Base-by-base conservation (phyloP, 495 filamentous ascomycete species). In the Lepraria neglecta region DNA sequence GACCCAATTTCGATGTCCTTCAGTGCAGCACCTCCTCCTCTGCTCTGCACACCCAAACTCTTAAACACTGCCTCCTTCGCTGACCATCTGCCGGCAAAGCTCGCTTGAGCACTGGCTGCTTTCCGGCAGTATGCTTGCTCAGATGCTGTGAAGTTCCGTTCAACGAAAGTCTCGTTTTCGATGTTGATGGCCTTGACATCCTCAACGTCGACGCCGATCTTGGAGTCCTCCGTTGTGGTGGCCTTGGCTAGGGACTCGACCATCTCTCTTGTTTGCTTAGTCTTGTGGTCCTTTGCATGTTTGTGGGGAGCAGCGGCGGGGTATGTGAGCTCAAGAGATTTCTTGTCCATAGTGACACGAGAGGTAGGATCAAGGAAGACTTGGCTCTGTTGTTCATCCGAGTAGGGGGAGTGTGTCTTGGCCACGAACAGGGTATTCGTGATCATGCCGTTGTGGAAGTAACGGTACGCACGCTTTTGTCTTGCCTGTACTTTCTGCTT, bases 1-100 rank as follows among this genome's bases (percentile, higher is more conserved):
- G 81, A 84, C 43, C 79, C 72, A 63, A 99, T 91, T 79, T 99
- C 94, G 75, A 99, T 97, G 15, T 97, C 92, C 77, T 87, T 92
- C 76, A 99, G 67, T 19, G 88, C 80, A 56, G 94, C 92, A 63
- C 95, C 94, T 14, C 87, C 91, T 58, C 94, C 94, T 74, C 88
- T 85, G 71, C 89, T 83, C 65, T 80, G 72, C n/a, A 96, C 90
- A 45, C 90, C 89, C n/a, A 99, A 76, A 14, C 88, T 87, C 80
- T 99, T 99, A 78, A 99, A 99, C 5, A 99, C 91, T 5, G 92
- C 94, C 77, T 99, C 94, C 75, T 99, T 99, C 4, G 94, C 94
- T 65, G 85, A 90, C 94, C 94, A 99, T 60, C 90, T 83, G 17
- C 94, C 94, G 0, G 94, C 88, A 74, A 96, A 97, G 45, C 87